Percentiles rank a stretch among this genome's conserved stretches.
phyloP scores from a whole-genome alignment of 306 rosid species.

The Bauhinia variegata region DNA sequence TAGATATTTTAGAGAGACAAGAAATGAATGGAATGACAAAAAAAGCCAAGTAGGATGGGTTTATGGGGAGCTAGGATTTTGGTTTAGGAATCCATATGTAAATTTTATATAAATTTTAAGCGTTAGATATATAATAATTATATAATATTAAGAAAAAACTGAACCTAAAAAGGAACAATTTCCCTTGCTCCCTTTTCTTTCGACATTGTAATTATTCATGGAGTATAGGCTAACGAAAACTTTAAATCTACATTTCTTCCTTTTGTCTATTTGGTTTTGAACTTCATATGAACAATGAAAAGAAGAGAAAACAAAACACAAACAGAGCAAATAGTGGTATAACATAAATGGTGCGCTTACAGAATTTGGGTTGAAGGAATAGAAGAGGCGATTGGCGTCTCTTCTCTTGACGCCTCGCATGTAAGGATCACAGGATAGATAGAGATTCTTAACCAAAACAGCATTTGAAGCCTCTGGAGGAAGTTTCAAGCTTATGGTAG shows the following conservation, averaged over 20 bases:
- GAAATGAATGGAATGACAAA: too few species aligned
- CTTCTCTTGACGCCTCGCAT: slow-evolving; percentile 43
- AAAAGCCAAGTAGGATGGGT: too few species aligned
- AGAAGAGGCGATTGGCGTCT: neutral
- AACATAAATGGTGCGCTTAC: slow-evolving; percentile 24
- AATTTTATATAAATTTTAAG: too few species aligned
- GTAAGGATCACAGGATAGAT: slow-evolving; percentile 74
- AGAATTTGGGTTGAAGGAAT: slow-evolving; percentile 48
- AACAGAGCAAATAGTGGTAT: neutral
- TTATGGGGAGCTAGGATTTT: too few species aligned
- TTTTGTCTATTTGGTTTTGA: neutral
- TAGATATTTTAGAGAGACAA: too few species aligned
- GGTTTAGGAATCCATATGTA: too few species aligned
- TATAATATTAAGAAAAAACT: too few species aligned
- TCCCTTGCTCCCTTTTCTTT: too few species aligned
- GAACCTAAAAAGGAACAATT: too few species aligned
- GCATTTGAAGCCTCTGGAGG: slow-evolving; percentile 43
- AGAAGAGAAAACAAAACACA: neutral
- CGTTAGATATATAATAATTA: too few species aligned
- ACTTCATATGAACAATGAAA: neutral
- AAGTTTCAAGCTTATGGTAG: slow-evolving; percentile 41
- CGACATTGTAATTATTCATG: too few species aligned
- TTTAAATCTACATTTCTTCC: neutral
- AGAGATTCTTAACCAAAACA: slow-evolving; percentile 61
- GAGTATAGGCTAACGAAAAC: neutral